A percentile compares a stretch with the other conserved stretches of the same genome.
Evolutionary conservation across 129 eudicot species (phyloP).

Genomic region (Flaveria sonorensis): DNA sequence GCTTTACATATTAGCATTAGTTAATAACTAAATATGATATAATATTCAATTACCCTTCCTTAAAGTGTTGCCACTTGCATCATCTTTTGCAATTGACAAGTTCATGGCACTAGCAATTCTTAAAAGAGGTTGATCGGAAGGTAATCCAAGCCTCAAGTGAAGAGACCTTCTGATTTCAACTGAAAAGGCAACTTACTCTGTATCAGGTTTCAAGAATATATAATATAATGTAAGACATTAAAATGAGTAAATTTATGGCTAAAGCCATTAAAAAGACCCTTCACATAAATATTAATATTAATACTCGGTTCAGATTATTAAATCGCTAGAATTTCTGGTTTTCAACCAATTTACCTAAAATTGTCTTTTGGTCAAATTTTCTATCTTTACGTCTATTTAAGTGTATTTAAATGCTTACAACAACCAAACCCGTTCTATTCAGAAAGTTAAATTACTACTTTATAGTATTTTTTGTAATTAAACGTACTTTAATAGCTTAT

Average conservation of each 20-base stretch:
- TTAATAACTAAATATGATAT: slow-evolving; percentile 10
- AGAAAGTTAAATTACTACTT: background rate
- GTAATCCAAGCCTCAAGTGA: slow-evolving; percentile 87
- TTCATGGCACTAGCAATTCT: slow-evolving; percentile 79
- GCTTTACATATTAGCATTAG: slow-evolving; percentile 10
- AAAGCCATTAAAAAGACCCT: slow-evolving; percentile 20
- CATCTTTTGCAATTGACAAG: slow-evolving; percentile 42
- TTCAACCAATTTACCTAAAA: slow-evolving; percentile 3
- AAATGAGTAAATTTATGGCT: background rate
- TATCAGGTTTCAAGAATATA: background rate
- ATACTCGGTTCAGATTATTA: slow-evolving; percentile 3
- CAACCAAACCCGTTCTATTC: background rate
- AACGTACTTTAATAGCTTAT: background rate
- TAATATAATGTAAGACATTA: slow-evolving; percentile 9
- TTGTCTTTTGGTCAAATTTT: background rate
- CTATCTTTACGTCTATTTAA: background rate
- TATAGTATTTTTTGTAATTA: background rate
- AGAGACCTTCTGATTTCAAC: slow-evolving; percentile 85
- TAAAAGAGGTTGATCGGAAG: slow-evolving; percentile 86
- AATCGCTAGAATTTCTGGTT: background rate
- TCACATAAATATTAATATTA: background rate
- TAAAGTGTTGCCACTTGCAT: slow-evolving; percentile 44
- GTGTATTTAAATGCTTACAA: slow-evolving; percentile 9
- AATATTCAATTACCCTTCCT: slow-evolving; percentile 53
- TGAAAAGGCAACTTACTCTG: slow-evolving; percentile 35